Percentiles rank a stretch among this genome's conserved stretches.
phyloP scores from a whole-genome alignment of 352 stramenopile species.

The Phytophthora megakarya region DNA sequence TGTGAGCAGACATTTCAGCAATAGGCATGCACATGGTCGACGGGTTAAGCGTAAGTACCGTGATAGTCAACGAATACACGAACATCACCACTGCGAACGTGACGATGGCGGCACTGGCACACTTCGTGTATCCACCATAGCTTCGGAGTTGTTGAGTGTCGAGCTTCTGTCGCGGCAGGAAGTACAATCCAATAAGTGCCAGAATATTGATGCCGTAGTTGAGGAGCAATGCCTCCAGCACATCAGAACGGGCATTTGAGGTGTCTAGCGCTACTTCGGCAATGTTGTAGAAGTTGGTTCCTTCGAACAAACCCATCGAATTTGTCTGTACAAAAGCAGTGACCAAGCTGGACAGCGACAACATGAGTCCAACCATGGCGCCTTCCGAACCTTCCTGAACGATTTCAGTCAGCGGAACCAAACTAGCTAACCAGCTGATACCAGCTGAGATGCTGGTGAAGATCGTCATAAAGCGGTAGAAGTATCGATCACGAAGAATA shows the following conservation, averaged over 20 bases:
- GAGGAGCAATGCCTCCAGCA: constrained; percentile 41
- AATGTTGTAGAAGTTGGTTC: constrained; percentile 45
- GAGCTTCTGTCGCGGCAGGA: constrained; percentile 62
- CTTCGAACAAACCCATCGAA: constrained; percentile 35
- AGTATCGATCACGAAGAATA: constrained; percentile 30
- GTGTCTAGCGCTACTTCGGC: constrained; percentile 30
- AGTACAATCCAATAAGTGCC: constrained; percentile 34
- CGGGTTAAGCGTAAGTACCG: constrained; percentile 50
- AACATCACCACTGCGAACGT: constrained; percentile 45
- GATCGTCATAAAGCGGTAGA: constrained; percentile 38
- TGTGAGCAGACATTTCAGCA: too few relatives aligned
- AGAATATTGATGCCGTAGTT: constrained; percentile 55
- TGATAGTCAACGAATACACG: constrained; percentile 49
- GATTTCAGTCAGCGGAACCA: constrained; percentile 58
- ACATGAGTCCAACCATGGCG: constrained; percentile 49
- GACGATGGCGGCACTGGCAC: constrained; percentile 45
- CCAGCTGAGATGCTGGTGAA: constrained; percentile 26
- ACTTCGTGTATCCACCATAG: constrained; percentile 68
- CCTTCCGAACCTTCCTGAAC: constrained; percentile 59
- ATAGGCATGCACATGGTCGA: constrained; percentile 37
- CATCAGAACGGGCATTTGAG: constrained; percentile 17
- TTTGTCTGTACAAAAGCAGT: constrained; percentile 47
- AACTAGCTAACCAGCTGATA: constrained; percentile 31
- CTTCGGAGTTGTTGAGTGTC: constrained; percentile 65
- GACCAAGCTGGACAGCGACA: constrained; percentile 51